These are phyloP conservation scores for Ceratobasidium theobromae DNA, from an alignment of 1,284 basidiomycete genomes.

Conservation along the genomic window DNA sequence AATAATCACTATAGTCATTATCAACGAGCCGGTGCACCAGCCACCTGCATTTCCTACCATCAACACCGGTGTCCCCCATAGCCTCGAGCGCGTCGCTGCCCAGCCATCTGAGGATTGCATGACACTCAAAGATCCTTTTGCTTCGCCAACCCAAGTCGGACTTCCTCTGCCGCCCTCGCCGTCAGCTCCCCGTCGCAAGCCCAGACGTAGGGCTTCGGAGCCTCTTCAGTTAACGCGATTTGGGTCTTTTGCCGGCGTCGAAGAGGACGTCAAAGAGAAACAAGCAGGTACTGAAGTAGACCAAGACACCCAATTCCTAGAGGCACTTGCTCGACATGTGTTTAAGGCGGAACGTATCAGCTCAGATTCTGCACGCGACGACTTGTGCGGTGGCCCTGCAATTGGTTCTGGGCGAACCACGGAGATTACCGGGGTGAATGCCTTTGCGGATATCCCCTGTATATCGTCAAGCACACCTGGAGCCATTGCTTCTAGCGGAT, in stretches of 20 bases:
- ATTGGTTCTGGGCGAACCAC: background rate
- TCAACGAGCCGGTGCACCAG: constrained; percentile 9
- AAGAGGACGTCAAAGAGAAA: background rate
- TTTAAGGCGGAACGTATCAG: constrained; percentile 13
- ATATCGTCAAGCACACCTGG: background rate
- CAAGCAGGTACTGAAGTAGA: background rate
- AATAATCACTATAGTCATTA: constrained; percentile 7
- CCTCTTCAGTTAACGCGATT: constrained; percentile 17
- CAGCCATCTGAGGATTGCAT: constrained; percentile 28
- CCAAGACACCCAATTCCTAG: constrained; percentile 10
- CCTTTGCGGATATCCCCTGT: background rate
- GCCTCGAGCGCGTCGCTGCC: constrained; percentile 3
- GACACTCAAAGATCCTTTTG: constrained; percentile 23
- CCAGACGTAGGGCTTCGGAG: constrained; percentile 22
- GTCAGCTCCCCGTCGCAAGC: constrained; percentile 11
- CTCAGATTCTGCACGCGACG: background rate
- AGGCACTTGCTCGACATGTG: constrained; percentile 20
- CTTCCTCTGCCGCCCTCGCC: constrained; percentile 14
- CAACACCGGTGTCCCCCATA: background rate
- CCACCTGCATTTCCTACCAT: background rate
- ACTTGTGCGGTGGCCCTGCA: background rate
- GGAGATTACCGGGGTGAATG: too few species aligned
- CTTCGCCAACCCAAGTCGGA: constrained; percentile 17
- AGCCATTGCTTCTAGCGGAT: background rate
- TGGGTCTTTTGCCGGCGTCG: constrained; percentile 14